A percentile compares a stretch with the other conserved stretches of the same genome.
phyloP scores from a whole-genome alignment of 2,329 filamentous ascomycete genomes.

The Hansfordia pulvinata region DNA sequence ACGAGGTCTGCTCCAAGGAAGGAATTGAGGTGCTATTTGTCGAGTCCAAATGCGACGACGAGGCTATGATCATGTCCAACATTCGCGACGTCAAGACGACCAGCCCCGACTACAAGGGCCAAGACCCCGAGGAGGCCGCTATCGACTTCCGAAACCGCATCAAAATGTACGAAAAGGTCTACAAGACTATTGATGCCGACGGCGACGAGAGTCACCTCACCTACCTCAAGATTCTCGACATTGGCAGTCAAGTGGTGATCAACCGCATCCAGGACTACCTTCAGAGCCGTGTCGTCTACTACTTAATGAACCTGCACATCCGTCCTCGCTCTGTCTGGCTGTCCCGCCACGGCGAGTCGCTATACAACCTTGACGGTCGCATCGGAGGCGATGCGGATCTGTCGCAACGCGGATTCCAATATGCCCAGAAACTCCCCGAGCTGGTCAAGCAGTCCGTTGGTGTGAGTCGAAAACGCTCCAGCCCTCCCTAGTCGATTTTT shows the following conservation, averaged over 20 bases:
- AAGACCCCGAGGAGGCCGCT: slow-evolving; percentile 85
- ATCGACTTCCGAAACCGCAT: slow-evolving; percentile 90
- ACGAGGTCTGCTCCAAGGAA: slow-evolving; percentile 61
- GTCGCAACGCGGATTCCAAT: slow-evolving; percentile 75
- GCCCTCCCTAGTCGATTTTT: slow-evolving; percentile 2
- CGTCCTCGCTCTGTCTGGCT: slow-evolving; percentile 94
- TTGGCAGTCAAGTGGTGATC: slow-evolving; percentile 93
- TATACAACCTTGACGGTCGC: slow-evolving; percentile 79
- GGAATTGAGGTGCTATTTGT: slow-evolving; percentile 88
- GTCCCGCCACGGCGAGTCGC: slow-evolving; percentile 86
- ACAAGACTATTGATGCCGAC: slow-evolving; percentile 77
- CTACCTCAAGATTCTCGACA: slow-evolving; percentile 95
- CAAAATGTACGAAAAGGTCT: slow-evolving; percentile 93
- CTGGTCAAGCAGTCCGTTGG: slow-evolving; percentile 78
- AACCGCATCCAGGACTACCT: slow-evolving; percentile 95
- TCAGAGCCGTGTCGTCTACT: slow-evolving; percentile 92
- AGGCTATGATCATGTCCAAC: slow-evolving; percentile 94
- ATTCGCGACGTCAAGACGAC: slow-evolving; percentile 96
- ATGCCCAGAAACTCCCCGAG: slow-evolving; percentile 72
- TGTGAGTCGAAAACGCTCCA: slow-evolving; percentile 33
- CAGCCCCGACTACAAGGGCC: slow-evolving; percentile 85
- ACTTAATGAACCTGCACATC: slow-evolving; percentile 97
- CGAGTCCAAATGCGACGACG: slow-evolving; percentile 92
- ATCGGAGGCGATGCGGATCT: slow-evolving; percentile 88
- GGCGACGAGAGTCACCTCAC: slow-evolving; percentile 73